Evolutionary conservation across 2,329 filamentous ascomycete genomes (phyloP), one percentile per base, ranked within the genome.

Genomic region (Penicillium sp.): DNA sequence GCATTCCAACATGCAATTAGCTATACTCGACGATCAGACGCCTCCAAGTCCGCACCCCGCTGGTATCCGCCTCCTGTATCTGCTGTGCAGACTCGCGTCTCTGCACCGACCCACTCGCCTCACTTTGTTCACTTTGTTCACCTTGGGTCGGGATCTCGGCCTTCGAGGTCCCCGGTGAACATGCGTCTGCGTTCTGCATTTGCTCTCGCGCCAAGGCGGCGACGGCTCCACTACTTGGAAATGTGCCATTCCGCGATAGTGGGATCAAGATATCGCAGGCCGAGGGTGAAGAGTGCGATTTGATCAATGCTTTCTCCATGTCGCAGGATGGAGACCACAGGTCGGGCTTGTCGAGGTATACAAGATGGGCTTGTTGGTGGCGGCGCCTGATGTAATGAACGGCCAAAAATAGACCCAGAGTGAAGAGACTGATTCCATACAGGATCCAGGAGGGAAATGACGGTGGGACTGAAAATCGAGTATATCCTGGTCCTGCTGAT

Each of bases 21-120:
- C 56, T 65, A 53, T 72, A 74, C 49, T 74, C 70, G 10, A 73
- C 54, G 43, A 73, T 65, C 41, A 67, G 60, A 23, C 72, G 62
- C 53, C 62, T 65, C 66, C 69, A 74, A 26, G 62, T 68, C 21
- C 69, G 65, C 23, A 56, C 50, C 9, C 69, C 69, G 15, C 69
- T 61, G 18, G 53, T 57, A 47, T 71, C 69, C 23, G 54, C 58
- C 44, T 70, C 63, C 10, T 58, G 61, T 53, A 72, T 61, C 43
- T 68, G 53, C 45, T 71, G 66, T n/a, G 67, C 59, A 4, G 63
- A 61, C 49, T 72, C 63, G 13, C 63, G 64, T 51, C 65, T 68
- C 48, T 65, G 63, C 18, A 70, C 54, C 6, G 60, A 29, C 0
- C 41, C 45, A 9, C 24, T 24, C 1, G 13, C 6, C 15, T 21